phyloP scores from a whole-genome alignment of 169 alveolate genomes.

The Cryptosporidium viatorum region DNA sequence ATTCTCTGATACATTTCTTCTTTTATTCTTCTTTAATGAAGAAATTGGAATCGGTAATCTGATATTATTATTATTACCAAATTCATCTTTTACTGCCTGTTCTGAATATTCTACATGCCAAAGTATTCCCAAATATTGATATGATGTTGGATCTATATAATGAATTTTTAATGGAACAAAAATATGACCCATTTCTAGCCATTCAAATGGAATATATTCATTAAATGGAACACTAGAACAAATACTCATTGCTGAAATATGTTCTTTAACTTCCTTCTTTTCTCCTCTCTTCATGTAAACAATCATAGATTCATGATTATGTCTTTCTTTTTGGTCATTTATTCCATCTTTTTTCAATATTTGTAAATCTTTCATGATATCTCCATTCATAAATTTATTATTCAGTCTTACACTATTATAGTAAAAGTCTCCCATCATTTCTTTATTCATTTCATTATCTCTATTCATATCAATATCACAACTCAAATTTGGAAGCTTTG shows the following conservation, averaged over 20 bases:
- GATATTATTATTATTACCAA: neutral
- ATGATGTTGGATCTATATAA: conserved; percentile 59
- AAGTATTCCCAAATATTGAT: conserved; percentile 62
- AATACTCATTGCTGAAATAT: conserved; percentile 23
- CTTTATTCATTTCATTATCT: neutral
- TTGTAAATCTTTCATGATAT: neutral
- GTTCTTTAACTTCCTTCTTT: neutral
- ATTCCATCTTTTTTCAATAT: neutral
- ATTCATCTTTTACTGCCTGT: neutral
- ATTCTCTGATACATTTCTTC: conserved; percentile 9
- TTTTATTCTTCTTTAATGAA: conserved; percentile 21
- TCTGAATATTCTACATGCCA: conserved; percentile 69
- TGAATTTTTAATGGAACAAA: conserved; percentile 61
- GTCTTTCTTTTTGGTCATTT: neutral
- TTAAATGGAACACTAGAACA: conserved; percentile 43
- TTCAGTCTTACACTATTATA: conserved; percentile 5
- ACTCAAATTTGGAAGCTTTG: conserved; percentile 59
- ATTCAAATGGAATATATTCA: conserved; percentile 65
- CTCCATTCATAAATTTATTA: conserved; percentile 10
- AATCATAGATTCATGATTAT: neutral
- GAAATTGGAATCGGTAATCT: conserved; percentile 38
- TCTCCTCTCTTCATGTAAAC: neutral
- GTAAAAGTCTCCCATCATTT: neutral
- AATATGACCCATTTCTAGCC: conserved; percentile 40
- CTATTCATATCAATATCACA: neutral